Evolutionary conservation across 768 basidiomycete species (phyloP).

Genomic region (Collybia sp.): DNA sequence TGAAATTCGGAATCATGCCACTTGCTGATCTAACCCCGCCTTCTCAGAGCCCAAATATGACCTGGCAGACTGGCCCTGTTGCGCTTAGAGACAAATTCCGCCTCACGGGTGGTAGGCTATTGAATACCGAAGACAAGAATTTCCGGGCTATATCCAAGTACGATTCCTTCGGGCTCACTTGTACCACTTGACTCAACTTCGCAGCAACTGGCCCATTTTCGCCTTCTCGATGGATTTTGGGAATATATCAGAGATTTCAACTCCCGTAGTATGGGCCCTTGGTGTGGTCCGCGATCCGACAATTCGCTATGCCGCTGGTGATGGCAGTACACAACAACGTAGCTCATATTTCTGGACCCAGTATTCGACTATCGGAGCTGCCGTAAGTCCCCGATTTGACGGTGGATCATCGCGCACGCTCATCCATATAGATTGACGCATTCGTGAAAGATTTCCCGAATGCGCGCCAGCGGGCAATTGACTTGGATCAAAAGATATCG

Average conservation of each 20-base stretch:
- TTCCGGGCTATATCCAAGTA: slow-evolving; percentile 44
- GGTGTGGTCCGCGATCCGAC: slow-evolving; percentile 49
- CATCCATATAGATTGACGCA: slow-evolving; percentile 28
- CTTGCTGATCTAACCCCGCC: too few species aligned
- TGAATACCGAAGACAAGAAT: slow-evolving; percentile 47
- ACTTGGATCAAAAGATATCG: slow-evolving; percentile 44
- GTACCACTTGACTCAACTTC: neutral
- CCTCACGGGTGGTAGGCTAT: slow-evolving; percentile 19
- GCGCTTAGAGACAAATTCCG: too few species aligned
- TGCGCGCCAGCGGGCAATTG: slow-evolving; percentile 37
- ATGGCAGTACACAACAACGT: slow-evolving; percentile 33
- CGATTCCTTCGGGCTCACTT: too few species aligned
- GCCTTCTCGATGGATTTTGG: slow-evolving; percentile 48
- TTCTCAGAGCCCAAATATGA: too few species aligned
- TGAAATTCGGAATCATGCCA: too few species aligned
- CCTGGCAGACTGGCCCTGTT: too few species aligned
- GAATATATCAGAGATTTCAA: slow-evolving; percentile 27
- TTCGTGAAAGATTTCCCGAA: slow-evolving; percentile 37
- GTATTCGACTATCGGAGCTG: slow-evolving; percentile 26
- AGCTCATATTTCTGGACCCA: slow-evolving; percentile 42
- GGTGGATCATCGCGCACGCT: neutral
- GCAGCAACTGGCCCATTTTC: slow-evolving; percentile 60
- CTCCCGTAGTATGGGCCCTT: slow-evolving; percentile 37
- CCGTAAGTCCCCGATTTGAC: slow-evolving; percentile 20
- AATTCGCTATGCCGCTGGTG: slow-evolving; percentile 39